Evolutionary conservation across 805 yeast genomes (phyloP), one percentile per base, ranked within the genome.

Genomic region (Yarrowia sp.): DNA sequence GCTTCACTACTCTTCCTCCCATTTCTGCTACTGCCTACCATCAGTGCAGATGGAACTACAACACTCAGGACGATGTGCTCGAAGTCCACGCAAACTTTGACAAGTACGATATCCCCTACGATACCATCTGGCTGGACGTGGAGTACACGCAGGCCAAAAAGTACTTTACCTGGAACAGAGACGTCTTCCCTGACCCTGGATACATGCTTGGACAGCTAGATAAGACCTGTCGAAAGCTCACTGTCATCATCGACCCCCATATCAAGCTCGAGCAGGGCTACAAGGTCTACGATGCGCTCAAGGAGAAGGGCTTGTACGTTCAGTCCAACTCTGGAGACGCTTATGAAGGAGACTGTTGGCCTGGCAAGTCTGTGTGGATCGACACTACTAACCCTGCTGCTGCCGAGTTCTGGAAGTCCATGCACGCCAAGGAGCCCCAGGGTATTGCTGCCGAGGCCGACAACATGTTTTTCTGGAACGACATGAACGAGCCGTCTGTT

Each of bases 31-130:
- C 92, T 14, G 98, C 97, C 0, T 91, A 95, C 76, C 98, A 95
- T 76, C 99, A 95, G 78, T 94, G 97, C 76, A 85, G 98, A 75
- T 95, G 99, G 99, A 95, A 95, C 77, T 95, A 95, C 79, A 91
- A 91, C 75, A 93, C 90, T 73, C 93, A 91, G 75, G 82, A 83
- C 11, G 99, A 95, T 78, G 94, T 95, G 0, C 78, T 92, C n/a
- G 86, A 82, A 8, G 89, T 95, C 14, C 84, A 85, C 72, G 76
- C 82, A 1, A 83, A 86, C 69, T 89, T 95, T 84, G 98, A 94
- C 77, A 81, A 84, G 70, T 76, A 85, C 73, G 84, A 82, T 53
- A 87, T 95, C 69, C 98, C 98, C 1, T 90, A 88, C 76, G 99
- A 95, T 77, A 87, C 89, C 14, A 89, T 95, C 65, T 95, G 99